A percentile compares a stretch with the other conserved stretches of the same genome.
These are phyloP conservation scores for Hysterangium stoloniferum DNA, from an alignment of 768 basidiomycete genomes.

Conservation along the genomic window DNA sequence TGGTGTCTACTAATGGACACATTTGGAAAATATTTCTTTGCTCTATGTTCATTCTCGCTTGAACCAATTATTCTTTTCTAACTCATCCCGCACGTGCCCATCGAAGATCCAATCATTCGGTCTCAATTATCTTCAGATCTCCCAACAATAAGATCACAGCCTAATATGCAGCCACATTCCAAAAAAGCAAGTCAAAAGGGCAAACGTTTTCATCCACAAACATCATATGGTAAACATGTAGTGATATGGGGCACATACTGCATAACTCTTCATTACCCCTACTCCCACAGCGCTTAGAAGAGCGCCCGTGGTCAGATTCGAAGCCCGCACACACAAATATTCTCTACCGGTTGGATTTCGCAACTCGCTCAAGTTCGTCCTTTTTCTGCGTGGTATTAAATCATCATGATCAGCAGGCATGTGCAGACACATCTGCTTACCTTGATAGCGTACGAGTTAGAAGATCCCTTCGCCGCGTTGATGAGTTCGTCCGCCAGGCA, in stretches of 20 bases:
- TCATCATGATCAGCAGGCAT: background rate
- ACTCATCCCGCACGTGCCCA: too few species aligned
- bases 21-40: background rate
- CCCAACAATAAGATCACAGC: too few species aligned
- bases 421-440: conserved; percentile 30
- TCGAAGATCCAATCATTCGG: too few species aligned
- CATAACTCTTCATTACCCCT: too few species aligned
- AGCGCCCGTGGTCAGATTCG: background rate
- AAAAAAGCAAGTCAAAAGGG: too few species aligned
- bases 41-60: background rate
- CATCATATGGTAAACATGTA: too few species aligned
- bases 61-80: too few species aligned
- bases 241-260: too few species aligned
- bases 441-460: conserved; percentile 99
- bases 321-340: too few species aligned
- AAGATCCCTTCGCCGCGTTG: conserved; percentile 99
- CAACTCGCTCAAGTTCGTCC: conserved; percentile 99
- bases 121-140: too few species aligned
- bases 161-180: too few species aligned
- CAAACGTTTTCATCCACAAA: background rate
- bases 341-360: conserved; percentile 98
- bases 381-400: conserved; percentile 61
- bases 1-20: too few species aligned
- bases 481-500: conserved; percentile 99
- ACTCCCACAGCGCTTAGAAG: conserved; percentile 4